Evolutionary conservation across 495 filamentous ascomycete genomes (phyloP).

Genomic region (Aspergillus avenaceus): DNA sequence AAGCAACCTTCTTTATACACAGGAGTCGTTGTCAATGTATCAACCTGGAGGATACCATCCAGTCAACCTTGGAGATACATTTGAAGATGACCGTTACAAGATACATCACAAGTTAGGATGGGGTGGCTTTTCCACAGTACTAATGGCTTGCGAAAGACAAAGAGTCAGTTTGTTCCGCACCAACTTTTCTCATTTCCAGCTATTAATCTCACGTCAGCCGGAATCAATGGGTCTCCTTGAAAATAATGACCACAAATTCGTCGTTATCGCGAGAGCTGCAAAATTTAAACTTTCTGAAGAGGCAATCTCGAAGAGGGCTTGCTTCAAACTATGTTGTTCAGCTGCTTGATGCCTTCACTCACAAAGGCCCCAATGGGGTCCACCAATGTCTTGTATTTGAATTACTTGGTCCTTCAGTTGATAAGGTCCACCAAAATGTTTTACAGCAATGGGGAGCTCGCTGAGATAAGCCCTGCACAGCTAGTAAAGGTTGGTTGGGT

Average conservation of each 20-base stretch:
- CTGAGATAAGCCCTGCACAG: constrained; percentile 15
- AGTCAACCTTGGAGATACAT: constrained; percentile 74
- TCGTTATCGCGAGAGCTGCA: constrained; percentile 14
- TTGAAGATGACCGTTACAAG: constrained; percentile 79
- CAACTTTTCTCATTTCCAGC: neutral
- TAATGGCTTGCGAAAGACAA: constrained; percentile 58
- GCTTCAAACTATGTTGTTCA: constrained; percentile 23
- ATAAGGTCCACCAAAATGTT: constrained; percentile 13
- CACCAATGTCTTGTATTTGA: constrained; percentile 45
- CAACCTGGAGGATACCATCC: constrained; percentile 71
- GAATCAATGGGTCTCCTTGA: constrained; percentile 33
- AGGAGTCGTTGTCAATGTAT: constrained; percentile 21
- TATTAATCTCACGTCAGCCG: constrained; percentile 14
- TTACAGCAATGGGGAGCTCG: constrained; percentile 18
- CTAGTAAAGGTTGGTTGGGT: too few relatives aligned
- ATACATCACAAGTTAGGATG: constrained; percentile 82
- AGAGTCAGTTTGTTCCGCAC: constrained; percentile 9
- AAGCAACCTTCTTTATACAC: constrained; percentile 18
- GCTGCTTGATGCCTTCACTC: constrained; percentile 34
- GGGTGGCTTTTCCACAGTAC: constrained; percentile 88
- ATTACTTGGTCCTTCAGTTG: constrained; percentile 32
- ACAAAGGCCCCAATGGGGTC: constrained; percentile 37
- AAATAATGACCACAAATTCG: constrained; percentile 28
- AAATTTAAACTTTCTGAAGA: constrained; percentile 5
- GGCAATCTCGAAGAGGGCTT: constrained; percentile 2